Percentiles rank a stretch among this genome's conserved stretches.
Evolutionary conservation across 164 flowering plant genomes (phyloP).

Genomic region (Amborella trichopoda): DNA sequence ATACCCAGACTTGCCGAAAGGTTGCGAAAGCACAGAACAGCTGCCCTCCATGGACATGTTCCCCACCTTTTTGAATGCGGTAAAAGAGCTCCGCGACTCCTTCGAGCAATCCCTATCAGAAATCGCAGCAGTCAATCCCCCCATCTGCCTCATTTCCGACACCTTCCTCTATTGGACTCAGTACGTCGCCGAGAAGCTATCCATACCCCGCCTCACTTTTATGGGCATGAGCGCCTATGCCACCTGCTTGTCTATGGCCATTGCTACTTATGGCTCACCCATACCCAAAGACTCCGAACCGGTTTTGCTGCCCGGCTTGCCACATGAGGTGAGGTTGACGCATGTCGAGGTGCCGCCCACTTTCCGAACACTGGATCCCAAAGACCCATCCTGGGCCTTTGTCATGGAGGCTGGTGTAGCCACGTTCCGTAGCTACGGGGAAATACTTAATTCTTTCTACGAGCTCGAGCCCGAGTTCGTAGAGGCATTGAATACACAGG

Average conservation of each 20-base stretch:
- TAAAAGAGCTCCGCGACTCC: constrained; percentile 13
- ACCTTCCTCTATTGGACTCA: constrained; percentile 27
- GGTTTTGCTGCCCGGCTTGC: constrained; percentile 4
- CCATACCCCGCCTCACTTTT: constrained; percentile 21
- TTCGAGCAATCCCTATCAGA: no score
- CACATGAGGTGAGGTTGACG: constrained; percentile 3
- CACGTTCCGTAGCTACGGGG: constrained; percentile 12
- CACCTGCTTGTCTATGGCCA: background rate
- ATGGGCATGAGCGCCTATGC: constrained; percentile 27
- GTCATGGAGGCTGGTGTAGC: constrained; percentile 1
- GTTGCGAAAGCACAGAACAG: constrained; percentile 21
- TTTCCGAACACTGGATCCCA: background rate
- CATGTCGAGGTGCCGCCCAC: constrained; percentile 8
- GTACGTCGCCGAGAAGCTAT: constrained; percentile 6
- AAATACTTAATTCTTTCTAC: constrained; percentile 17
- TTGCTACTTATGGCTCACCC: background rate
- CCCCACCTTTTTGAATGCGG: constrained; percentile 10
- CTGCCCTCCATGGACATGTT: constrained; percentile 18
- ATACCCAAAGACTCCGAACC: background rate
- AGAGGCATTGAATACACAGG: constrained; percentile 10
- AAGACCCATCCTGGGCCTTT: constrained; percentile 1
- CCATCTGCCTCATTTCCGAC: constrained; percentile 26
- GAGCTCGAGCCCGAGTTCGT: constrained; percentile 18
- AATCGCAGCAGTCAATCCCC: constrained; percentile 5
- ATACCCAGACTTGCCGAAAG: constrained; percentile 12